Evolutionary conservation across 345 rosid species (phyloP), one percentile per base, ranked within the genome.

Genomic region (Garcia nutans): DNA sequence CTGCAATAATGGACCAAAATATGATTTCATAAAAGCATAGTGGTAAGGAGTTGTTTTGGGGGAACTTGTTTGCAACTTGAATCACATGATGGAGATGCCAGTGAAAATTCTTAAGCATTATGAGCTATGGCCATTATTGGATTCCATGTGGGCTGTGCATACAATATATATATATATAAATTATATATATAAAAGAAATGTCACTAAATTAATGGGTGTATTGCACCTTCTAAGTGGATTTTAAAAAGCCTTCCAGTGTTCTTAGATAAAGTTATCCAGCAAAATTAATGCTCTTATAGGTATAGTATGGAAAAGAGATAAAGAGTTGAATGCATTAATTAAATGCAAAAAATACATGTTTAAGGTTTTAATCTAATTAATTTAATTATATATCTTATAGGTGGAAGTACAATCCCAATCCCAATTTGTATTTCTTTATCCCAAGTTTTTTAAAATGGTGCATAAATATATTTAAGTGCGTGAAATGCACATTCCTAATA

Each of bases 121-220:
- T 41, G 33, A 66, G 24, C 22, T 24, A 44, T 67, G 73, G 52
- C 55, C 65, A 80, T 83, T 73, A 81, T 80, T 74, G 57, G 76
- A 75, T 77, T 75, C 73, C 68, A 74, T 79, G 85, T 77, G 83
- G 76, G 76, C 23, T 72, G 61, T 79, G 82, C 19, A 54, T 22
- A 69, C 31, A 57, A 57, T 28, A 28, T 28, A 28, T 28, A 28
- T 28, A 28, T 28, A 28, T 28, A 28, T 28, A 28, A 1, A 28
- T 28, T 28, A 28, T 28, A 28, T 28, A 28, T 28, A 28, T 28
- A 28, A 28, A 17, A 45, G 16, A 15, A 41, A 19, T 41, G 12
- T 61, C 47, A 28, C 74, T 75, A 41, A 74, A 20, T 67, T 72
- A 62, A 67, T 73, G 57, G 71, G 55, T 68, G 47, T 59, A 72